A percentile compares a stretch with the other conserved stretches of the same genome.
Evolutionary conservation across 148 eudicot genomes (phyloP).

Genomic region (Persicaria tinctoria): DNA sequence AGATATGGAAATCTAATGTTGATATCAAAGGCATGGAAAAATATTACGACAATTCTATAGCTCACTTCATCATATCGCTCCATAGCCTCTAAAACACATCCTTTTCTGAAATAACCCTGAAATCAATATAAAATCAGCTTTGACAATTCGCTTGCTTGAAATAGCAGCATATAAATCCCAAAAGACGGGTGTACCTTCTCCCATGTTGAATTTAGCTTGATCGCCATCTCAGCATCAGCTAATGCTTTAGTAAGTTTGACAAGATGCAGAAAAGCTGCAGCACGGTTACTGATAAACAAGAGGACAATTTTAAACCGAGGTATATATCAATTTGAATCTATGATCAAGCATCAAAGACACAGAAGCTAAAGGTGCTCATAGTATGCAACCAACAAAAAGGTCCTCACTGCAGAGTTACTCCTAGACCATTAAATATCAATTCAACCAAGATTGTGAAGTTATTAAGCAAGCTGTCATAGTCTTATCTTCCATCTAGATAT

Average conservation of each 20-base stretch:
- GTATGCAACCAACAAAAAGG: background rate
- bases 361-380: background rate
- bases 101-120: constrained; percentile 97
- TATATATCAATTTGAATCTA: constrained; percentile 8
- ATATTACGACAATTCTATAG: background rate
- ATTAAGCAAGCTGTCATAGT: constrained; percentile 16
- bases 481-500: constrained; percentile 26
- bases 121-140: constrained; percentile 1
- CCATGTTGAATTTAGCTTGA: constrained; percentile 76
- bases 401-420: background rate
- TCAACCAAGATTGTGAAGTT: background rate
- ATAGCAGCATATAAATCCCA: background rate
- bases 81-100: constrained; percentile 91
- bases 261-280: constrained; percentile 93
- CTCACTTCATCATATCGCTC: constrained; percentile 81
- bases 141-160: background rate
- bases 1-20: background rate
- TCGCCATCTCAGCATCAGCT: constrained; percentile 88
- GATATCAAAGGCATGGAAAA: background rate
- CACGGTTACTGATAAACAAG: constrained; percentile 67
- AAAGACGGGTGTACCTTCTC: constrained; percentile 57
- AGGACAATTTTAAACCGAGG: constrained; percentile 13
- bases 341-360: background rate
- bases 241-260: constrained; percentile 90
- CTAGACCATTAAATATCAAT: background rate